These are phyloP conservation scores for Allium cepa DNA, from an alignment of 106 monocot genomes.

Conservation along the genomic window DNA sequence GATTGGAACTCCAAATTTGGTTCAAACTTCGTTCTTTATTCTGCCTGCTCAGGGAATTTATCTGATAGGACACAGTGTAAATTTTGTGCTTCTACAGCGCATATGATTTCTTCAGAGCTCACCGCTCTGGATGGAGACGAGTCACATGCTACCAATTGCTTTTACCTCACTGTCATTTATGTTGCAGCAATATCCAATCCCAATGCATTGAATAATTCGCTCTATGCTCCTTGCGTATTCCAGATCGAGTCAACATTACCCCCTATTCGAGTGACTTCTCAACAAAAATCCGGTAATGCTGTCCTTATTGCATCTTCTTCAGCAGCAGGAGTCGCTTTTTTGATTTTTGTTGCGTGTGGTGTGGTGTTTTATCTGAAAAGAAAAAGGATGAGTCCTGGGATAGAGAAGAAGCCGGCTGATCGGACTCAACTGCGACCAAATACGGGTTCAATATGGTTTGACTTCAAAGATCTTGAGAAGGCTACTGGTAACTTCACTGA, in stretches of 20 bases:
- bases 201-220: constrained; percentile 33
- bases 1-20: constrained; percentile 43
- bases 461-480: constrained; percentile 39
- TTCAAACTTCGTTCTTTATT: constrained; percentile 16
- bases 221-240: constrained; percentile 34
- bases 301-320: constrained; percentile 9
- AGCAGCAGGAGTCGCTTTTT: constrained; percentile 11
- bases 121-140: constrained; percentile 48
- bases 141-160: constrained; percentile 59
- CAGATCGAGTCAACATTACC: constrained; percentile 24
- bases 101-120: constrained; percentile 27
- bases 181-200: constrained; percentile 47
- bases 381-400: not conserved
- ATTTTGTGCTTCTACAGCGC: constrained; percentile 46
- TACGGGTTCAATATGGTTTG: constrained; percentile 53
- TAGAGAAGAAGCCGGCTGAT: not conserved
- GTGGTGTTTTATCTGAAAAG: constrained; percentile 1
- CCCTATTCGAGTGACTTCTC: not conserved
- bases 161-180: constrained; percentile 47
- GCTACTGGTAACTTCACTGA: constrained; percentile 45
- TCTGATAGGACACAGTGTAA: constrained; percentile 26
- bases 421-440: constrained; percentile 31
- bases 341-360: constrained; percentile 2
- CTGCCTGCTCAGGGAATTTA: constrained; percentile 35
- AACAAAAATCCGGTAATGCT: not conserved